Percentiles rank a stretch among this genome's conserved stretches.
Conservation (phyloP, 345 rosid genomes). For the Lepidium africanum region DNA sequence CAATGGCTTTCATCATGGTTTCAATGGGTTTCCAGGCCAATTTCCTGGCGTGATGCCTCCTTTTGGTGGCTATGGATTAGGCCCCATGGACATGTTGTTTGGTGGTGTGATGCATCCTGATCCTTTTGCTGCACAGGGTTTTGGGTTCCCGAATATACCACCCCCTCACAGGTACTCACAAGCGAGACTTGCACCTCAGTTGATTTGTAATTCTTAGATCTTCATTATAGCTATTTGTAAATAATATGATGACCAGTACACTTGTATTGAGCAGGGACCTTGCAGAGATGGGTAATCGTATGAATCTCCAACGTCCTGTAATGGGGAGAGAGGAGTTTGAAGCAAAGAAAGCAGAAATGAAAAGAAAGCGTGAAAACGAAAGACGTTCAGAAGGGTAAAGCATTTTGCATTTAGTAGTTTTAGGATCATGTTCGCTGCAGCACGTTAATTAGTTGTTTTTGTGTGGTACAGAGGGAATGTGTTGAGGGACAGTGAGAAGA, state of each 20-base stretch:
- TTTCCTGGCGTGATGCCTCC: conserved; percentile 24
- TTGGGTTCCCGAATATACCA: conserved; percentile 28
- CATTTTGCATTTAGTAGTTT: not conserved
- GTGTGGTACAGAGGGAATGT: conserved; percentile 39
- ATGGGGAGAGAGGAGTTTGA: conserved; percentile 97
- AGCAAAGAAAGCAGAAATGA: conserved; percentile 84
- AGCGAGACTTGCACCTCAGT: not conserved
- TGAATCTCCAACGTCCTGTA: conserved; percentile 54
- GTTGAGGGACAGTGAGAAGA: conserved; percentile 48
- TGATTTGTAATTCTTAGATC: not conserved
- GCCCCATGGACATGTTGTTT: conserved; percentile 21
- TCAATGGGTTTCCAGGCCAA: conserved; percentile 26
- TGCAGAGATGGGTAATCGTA: conserved; percentile 60
- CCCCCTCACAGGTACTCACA: conserved; percentile 26
- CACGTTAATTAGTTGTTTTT: not conserved
- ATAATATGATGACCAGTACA: not conserved
- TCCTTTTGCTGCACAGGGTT: conserved; percentile 22
- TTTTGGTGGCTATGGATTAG: conserved; percentile 12
- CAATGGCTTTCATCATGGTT: conserved; percentile 27
- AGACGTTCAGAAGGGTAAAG: conserved; percentile 64
- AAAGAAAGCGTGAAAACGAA: conserved; percentile 82
- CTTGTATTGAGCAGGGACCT: conserved; percentile 54
- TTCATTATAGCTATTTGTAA: not conserved
- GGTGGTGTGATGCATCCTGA: conserved; percentile 17
- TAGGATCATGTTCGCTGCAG: not conserved